These are phyloP conservation scores for Termitomyces titanicus DNA, from an alignment of 768 basidiomycete genomes.

Conservation along the genomic window DNA sequence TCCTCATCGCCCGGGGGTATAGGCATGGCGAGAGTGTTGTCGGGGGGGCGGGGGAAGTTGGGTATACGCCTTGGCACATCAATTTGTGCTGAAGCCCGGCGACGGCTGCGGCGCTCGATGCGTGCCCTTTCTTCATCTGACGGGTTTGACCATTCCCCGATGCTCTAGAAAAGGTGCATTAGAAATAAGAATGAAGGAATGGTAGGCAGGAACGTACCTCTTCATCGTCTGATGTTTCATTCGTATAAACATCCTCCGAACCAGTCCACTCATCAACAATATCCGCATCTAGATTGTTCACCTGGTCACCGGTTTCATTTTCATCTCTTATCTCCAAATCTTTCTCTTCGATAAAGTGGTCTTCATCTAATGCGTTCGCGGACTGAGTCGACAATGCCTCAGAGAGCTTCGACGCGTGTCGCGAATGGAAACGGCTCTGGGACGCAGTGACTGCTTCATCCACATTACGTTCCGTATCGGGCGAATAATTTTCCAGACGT, in stretches of 20 bases:
- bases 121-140: conserved; percentile 86
- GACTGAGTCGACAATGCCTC: conserved; percentile 65
- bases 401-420: conserved; percentile 65
- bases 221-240: conserved; percentile 55
- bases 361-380: conserved; percentile 48
- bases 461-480: conserved; percentile 20
- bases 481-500: conserved; percentile 24
- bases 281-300: conserved; percentile 32
- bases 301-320: conserved; percentile 13
- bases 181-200: conserved; percentile 4
- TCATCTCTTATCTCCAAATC: conserved; percentile 8
- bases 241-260: conserved; percentile 63
- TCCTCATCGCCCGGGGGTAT: conserved; percentile 45
- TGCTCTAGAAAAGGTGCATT: conserved; percentile 47
- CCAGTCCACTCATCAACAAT: conserved; percentile 76
- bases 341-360: conserved; percentile 25
- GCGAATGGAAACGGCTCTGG: conserved; percentile 56
- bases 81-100: conserved; percentile 40
- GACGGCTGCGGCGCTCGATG: conserved; percentile 57
- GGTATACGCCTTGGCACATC: conserved; percentile 73
- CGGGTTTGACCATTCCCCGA: conserved; percentile 88
- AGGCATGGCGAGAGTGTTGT: conserved; percentile 40
- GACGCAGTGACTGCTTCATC: conserved; percentile 44
- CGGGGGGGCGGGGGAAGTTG: conserved; percentile 77
- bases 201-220: conserved; percentile 45